These are phyloP conservation scores for Hypomyces perniciosus DNA, from an alignment of 2,329 filamentous ascomycete genomes.

Conservation along the genomic window DNA sequence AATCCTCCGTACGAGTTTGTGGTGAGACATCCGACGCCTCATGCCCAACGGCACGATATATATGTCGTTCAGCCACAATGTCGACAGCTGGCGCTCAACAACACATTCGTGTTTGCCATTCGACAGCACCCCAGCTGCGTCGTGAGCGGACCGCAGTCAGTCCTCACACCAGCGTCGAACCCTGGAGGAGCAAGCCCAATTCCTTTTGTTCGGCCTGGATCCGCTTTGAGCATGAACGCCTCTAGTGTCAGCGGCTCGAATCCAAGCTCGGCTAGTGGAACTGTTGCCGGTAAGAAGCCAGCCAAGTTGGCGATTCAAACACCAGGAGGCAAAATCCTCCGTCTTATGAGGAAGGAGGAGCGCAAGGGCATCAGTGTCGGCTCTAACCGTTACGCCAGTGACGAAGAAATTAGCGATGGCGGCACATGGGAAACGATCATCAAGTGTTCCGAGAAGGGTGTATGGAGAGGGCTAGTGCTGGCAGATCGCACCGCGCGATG, in stretches of 20 bases:
- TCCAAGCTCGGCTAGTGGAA: constrained; percentile 47
- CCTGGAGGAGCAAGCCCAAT: constrained; percentile 49
- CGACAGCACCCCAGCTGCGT: constrained; percentile 76
- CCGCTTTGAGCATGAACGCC: constrained; percentile 59
- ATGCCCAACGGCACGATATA: constrained; percentile 94
- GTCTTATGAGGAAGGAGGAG: constrained; percentile 76
- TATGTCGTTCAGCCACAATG: constrained; percentile 97
- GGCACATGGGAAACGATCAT: constrained; percentile 86
- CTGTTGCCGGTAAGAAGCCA: constrained; percentile 65
- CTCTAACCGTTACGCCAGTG: constrained; percentile 33
- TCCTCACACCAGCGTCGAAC: constrained; percentile 41
- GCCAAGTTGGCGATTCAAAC: constrained; percentile 94
- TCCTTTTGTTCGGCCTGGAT: constrained; percentile 55
- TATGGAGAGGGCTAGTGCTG: constrained; percentile 75
- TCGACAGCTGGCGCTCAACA: constrained; percentile 79
- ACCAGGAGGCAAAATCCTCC: constrained; percentile 87
- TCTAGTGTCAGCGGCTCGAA: constrained; percentile 53
- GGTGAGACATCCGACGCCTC: constrained; percentile 87
- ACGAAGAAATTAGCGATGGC: constrained; percentile 60
- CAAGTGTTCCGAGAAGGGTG: constrained; percentile 76
- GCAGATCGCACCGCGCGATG: constrained; percentile 78
- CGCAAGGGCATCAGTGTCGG: constrained; percentile 48
- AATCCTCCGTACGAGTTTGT: constrained; percentile 95
- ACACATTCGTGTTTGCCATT: constrained; percentile 95
- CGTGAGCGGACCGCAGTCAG: constrained; percentile 26